Conservation (phyloP, 495 filamentous ascomycete species). For the Cladorrhinum samala region DNA sequence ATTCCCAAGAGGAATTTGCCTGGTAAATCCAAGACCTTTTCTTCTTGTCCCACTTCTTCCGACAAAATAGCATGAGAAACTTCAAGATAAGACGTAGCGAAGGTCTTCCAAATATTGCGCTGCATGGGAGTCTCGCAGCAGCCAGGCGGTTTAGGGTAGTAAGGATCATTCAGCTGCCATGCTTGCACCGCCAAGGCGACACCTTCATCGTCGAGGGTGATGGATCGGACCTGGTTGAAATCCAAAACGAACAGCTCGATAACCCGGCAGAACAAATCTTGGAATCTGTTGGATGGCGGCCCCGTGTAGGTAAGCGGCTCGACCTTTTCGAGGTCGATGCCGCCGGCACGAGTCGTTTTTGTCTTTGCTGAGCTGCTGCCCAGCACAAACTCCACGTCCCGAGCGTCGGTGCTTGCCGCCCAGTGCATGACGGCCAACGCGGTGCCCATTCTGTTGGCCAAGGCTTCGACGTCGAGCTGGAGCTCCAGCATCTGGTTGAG, state of each 20-base stretch:
- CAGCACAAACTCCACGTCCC: conserved; percentile 20
- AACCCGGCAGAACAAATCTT: conserved; percentile 12
- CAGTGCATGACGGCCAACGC: conserved; percentile 15
- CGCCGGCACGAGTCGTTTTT: too few relatives aligned
- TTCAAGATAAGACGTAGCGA: conserved; percentile 3
- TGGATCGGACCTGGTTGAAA: conserved; percentile 23
- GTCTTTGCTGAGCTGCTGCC: conserved; percentile 1
- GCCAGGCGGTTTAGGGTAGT: conserved; percentile 18
- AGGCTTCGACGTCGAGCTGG: conserved; percentile 1
- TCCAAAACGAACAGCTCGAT: conserved; percentile 23
- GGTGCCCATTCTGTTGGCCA: conserved; percentile 8
- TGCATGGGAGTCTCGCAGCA: background rate
- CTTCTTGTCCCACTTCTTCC: background rate
- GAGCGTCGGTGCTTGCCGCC: conserved; percentile 12
- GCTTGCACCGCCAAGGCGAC: conserved; percentile 20
- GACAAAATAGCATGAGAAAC: background rate
- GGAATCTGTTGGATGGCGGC: background rate
- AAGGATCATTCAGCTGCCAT: conserved; percentile 16
- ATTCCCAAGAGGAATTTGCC: conserved; percentile 5
- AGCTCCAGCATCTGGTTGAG: conserved; percentile 17
- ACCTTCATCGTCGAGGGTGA: conserved; percentile 20
- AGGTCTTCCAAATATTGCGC: background rate
- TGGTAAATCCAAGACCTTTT: background rate
- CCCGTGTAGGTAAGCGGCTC: conserved; percentile 11
- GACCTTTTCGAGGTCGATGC: too few relatives aligned